phyloP scores from a whole-genome alignment of 257 asterid genomes.

The Datura wrightii region DNA sequence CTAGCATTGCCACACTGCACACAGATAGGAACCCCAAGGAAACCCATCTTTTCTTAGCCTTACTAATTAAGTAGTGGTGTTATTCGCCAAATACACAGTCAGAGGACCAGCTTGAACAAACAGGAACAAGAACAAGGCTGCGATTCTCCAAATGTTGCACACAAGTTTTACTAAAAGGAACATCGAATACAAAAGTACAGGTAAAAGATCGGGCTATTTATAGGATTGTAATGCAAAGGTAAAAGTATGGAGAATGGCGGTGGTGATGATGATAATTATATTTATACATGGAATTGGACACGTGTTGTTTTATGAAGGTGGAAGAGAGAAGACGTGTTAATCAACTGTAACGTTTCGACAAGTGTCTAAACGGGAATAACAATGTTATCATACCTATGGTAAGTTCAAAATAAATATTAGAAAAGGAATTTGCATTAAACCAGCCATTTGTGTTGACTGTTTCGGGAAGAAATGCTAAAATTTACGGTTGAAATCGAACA shows the following conservation, averaged over 20 bases:
- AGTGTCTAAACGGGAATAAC: neutral
- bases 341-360: neutral
- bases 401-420: no score
- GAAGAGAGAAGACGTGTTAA: neutral
- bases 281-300: neutral
- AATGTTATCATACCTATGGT: no score
- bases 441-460: no score
- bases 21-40: conserved; percentile 46
- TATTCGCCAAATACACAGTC: neutral
- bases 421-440: no score
- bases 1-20: conserved; percentile 69
- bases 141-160: neutral
- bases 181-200: neutral
- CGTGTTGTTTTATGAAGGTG: conserved; percentile 12
- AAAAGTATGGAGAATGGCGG: conserved; percentile 19
- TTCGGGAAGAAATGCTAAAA: no score
- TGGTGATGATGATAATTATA: neutral
- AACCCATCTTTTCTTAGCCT: neutral
- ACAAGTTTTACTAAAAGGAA: neutral
- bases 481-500: no score
- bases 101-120: conserved; percentile 14
- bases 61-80: neutral
- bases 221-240: neutral
- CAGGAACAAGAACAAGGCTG: neutral
- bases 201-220: neutral